Evolutionary conservation across 495 filamentous ascomycete genomes (phyloP).

Genomic region (Penicillium lagena): DNA sequence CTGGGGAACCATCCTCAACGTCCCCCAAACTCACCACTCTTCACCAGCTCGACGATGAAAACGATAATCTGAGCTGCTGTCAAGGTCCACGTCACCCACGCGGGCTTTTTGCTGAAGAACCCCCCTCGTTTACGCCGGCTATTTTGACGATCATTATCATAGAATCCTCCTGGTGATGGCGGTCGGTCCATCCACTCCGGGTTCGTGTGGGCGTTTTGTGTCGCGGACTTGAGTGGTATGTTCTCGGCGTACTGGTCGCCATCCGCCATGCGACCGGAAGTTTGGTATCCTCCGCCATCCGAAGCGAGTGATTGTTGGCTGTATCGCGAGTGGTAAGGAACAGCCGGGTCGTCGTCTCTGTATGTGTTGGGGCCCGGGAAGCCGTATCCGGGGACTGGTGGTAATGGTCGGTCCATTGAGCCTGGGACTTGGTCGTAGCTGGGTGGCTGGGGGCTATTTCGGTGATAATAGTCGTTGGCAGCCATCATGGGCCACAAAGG

Average conservation of each 20-base stretch:
- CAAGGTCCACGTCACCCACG: constrained; percentile 78
- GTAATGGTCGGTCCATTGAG: constrained; percentile 19
- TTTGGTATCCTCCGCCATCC: constrained; percentile 25
- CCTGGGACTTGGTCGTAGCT: constrained; percentile 37
- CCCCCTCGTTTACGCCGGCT: constrained; percentile 31
- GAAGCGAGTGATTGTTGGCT: constrained; percentile 37
- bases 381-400: constrained; percentile 21
- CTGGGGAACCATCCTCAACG: background rate
- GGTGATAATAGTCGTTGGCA: constrained; percentile 73
- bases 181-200: constrained; percentile 37
- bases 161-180: constrained; percentile 22
- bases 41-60: constrained; percentile 86
- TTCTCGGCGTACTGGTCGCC: constrained; percentile 44
- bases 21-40: constrained; percentile 56
- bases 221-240: constrained; percentile 40
- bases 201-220: constrained; percentile 15
- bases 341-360: constrained; percentile 19
- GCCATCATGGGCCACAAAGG: constrained; percentile 53
- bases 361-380: constrained; percentile 21
- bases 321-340: constrained; percentile 30
- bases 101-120: constrained; percentile 55
- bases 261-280: constrained; percentile 28
- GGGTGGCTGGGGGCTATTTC: constrained; percentile 33
- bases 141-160: constrained; percentile 7
- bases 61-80: constrained; percentile 72